A percentile compares a stretch with the other conserved stretches of the same genome.
These are phyloP conservation scores for Fusarium domesticum DNA, from an alignment of 2,329 filamentous ascomycete species.

Conservation along the genomic window DNA sequence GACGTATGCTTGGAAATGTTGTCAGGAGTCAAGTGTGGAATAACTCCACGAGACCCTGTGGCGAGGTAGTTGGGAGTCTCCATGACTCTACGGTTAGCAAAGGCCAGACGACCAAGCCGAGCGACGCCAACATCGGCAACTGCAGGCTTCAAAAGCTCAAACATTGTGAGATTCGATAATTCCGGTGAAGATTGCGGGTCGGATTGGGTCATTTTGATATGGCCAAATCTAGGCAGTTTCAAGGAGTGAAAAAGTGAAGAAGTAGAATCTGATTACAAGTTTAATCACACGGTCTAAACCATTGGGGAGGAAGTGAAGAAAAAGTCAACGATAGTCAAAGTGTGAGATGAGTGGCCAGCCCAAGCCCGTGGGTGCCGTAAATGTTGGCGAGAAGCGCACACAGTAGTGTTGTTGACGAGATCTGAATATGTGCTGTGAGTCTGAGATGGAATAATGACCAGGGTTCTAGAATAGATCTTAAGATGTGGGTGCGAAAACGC, in stretches of 20 bases:
- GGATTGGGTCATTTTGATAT: conserved; percentile 32
- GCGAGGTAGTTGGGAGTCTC: conserved; percentile 81
- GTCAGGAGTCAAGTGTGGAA: conserved; percentile 90
- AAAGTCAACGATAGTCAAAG: background rate
- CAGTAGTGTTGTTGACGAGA: too few species aligned
- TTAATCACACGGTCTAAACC: background rate
- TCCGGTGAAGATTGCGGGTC: conserved; percentile 16
- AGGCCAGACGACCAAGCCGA: conserved; percentile 64
- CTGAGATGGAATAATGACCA: background rate
- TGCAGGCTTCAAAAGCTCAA: conserved; percentile 46
- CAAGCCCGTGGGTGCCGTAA: background rate
- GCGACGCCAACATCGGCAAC: conserved; percentile 45
- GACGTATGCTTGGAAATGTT: conserved; percentile 63
- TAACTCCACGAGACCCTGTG: conserved; percentile 74
- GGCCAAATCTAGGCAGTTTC: conserved; percentile 1
- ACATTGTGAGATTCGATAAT: conserved; percentile 32
- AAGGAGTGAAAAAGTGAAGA: background rate
- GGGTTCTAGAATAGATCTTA: background rate
- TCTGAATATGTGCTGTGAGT: background rate
- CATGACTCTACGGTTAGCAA: conserved; percentile 62
- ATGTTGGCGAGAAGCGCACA: too few species aligned
- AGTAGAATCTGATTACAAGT: background rate
- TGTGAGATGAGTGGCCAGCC: background rate
- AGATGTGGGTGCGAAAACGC: background rate
- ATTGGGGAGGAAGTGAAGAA: background rate